Evolutionary conservation across 345 rosid genomes (phyloP), one percentile per base, ranked within the genome.

Genomic region (Syzygium jambos): DNA sequence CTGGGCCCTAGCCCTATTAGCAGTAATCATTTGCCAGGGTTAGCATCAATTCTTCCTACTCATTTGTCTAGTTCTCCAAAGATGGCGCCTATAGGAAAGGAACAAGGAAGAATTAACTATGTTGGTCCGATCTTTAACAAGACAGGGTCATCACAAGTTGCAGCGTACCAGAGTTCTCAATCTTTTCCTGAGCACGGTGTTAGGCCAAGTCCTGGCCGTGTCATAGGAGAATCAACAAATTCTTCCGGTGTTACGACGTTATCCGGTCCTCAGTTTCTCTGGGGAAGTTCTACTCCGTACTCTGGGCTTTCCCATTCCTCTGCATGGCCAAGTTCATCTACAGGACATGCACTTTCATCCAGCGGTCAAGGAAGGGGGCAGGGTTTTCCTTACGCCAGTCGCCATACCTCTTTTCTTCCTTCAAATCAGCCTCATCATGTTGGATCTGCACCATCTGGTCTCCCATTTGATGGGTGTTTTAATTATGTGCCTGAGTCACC

Each of bases 381-480:
- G 85, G 94, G 90, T 86, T 91, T 93, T 85, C 93, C 95, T 46
- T 93, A 84, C 85, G 86, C 92, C 6, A 87, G 90, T 86, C 92
- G 88, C 59, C 93, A 92, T 86, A 92, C 92, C 57, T 90, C 94
- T 61, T 90, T 95, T 85, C 88, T 92, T 86, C 90, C 92, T 84
- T 90, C 95, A 53, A 93, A 90, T 86, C 94, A 93, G 51, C 93
- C 90, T 78, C 93, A 93, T 92, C 98, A 95, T 85, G 95, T 96
- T 83, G 98, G 99, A 84, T 97, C 99, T 88, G 98, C 99, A 85
- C 99, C 99, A 51, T 94, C 98, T 63, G 96, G 95, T 88, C 91
- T 91, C 91, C 97, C 98, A 87, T 89, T 95, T 65, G 96, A 97
- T 86, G 93, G 96, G 87, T 98, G 91, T 85, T 95, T 95, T 86